Evolutionary conservation across 768 basidiomycete genomes (phyloP).

Genomic region (Rhizopogon vinicolor): DNA sequence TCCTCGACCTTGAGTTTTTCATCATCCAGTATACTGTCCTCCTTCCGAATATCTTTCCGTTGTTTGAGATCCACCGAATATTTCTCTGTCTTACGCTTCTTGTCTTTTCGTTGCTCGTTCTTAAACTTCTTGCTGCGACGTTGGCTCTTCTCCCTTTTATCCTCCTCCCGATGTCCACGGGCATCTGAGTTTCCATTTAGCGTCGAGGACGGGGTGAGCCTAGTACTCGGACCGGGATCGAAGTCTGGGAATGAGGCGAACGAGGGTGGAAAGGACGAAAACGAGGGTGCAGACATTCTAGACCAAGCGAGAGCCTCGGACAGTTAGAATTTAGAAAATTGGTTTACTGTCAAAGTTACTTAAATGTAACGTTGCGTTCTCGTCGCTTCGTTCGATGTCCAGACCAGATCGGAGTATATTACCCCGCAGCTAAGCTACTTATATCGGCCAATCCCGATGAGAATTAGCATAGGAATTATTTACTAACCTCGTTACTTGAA

Average conservation of each 20-base stretch:
- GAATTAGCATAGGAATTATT: not conserved
- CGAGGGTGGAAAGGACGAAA: conserved; percentile 58
- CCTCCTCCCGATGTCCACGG: conserved; percentile 7
- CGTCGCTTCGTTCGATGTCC: not conserved
- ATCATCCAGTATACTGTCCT: conserved; percentile 18
- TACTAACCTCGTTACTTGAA: conserved; percentile 1
- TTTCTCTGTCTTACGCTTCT: conserved; percentile 27
- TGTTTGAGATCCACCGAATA: conserved; percentile 23
- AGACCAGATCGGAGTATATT: not conserved
- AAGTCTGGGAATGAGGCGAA: conserved; percentile 69
- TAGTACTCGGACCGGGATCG: conserved; percentile 37
- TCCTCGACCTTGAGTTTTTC: conserved; percentile 30
- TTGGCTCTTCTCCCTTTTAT: conserved; percentile 15
- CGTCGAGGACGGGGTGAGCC: conserved; percentile 12
- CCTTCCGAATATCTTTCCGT: conserved; percentile 9
- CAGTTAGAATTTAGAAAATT: not conserved
- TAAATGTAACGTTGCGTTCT: not conserved
- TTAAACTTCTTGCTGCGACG: conserved; percentile 16
- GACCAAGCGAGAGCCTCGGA: not conserved
- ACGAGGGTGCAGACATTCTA: conserved; percentile 51
- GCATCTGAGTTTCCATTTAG: conserved; percentile 12
- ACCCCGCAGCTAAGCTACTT: not conserved
- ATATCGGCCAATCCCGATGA: not conserved
- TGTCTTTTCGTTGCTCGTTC: conserved; percentile 22
- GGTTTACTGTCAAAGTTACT: not conserved